A percentile compares a stretch with the other conserved stretches of the same genome.
These are phyloP conservation scores for Tulasnella sp. DNA, from an alignment of 768 basidiomycete species.

Conservation along the genomic window DNA sequence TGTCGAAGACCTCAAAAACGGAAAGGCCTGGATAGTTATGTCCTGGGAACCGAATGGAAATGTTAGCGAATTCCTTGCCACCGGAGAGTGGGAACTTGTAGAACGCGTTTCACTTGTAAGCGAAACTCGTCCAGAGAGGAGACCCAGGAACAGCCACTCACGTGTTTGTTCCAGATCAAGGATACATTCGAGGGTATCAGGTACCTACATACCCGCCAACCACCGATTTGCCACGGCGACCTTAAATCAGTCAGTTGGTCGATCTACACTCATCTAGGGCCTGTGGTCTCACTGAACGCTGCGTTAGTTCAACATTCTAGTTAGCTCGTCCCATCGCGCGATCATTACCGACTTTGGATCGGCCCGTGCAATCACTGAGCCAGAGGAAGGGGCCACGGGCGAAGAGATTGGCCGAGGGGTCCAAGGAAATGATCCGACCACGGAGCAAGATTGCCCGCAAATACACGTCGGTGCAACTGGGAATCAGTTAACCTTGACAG, in stretches of 20 bases:
- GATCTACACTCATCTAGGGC: background rate
- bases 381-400: background rate
- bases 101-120: background rate
- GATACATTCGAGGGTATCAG: background rate
- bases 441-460: background rate
- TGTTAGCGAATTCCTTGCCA: background rate
- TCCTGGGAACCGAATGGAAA: background rate
- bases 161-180: background rate
- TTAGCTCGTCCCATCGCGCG: background rate
- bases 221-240: background rate
- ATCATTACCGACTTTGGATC: background rate
- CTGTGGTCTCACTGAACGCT: background rate
- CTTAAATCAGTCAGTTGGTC: background rate
- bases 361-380: background rate
- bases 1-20: background rate
- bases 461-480: background rate
- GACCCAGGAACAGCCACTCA: background rate
- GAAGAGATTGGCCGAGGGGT: background rate
- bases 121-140: background rate
- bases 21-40: background rate
- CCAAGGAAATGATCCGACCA: background rate
- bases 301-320: background rate
- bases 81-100: background rate
- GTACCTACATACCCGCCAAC: background rate
- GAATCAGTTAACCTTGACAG: background rate